Percentiles rank a stretch among this genome's conserved stretches.
Conservation (phyloP, 495 filamentous ascomycete species). For the Penicillium coprophilum region DNA sequence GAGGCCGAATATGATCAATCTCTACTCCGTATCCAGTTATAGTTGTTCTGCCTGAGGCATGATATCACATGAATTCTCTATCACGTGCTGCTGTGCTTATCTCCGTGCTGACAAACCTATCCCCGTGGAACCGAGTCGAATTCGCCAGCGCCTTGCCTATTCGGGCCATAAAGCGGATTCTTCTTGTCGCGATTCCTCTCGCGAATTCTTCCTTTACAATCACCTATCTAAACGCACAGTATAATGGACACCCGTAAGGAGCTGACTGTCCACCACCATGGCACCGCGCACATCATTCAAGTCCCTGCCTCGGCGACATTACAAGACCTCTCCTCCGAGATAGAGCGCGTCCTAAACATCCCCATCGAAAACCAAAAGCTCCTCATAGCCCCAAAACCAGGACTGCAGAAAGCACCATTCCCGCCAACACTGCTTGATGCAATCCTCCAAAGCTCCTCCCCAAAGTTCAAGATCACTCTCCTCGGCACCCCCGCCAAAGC, state of each 20-base stretch:
- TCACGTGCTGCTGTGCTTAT: constrained; percentile 24
- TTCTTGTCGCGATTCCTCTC: not conserved
- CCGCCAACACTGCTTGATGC: constrained; percentile 32
- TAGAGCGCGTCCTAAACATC: constrained; percentile 59
- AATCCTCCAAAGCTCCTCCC: constrained; percentile 49
- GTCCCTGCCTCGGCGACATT: constrained; percentile 69
- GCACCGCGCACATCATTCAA: constrained; percentile 69
- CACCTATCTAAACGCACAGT: not conserved
- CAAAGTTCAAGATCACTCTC: constrained; percentile 44
- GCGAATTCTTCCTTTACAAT: not conserved
- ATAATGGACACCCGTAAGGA: constrained; percentile 28
- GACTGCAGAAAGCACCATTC: constrained; percentile 67
- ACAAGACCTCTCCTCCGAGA: constrained; percentile 59
- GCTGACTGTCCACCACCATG: constrained; percentile 60
- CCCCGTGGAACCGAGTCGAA: constrained; percentile 34
- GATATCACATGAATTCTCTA: not conserved
- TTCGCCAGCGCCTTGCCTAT: constrained; percentile 35
- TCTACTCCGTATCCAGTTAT: too few species aligned
- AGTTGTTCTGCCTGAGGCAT: constrained; percentile 17
- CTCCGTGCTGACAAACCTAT: constrained; percentile 42
- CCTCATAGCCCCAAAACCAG: constrained; percentile 67
- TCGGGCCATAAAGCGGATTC: constrained; percentile 3
- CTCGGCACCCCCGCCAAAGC: constrained; percentile 40
- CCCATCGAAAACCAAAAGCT: constrained; percentile 71
- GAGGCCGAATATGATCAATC: too few species aligned